These are phyloP conservation scores for Vanderwaltozyma polyspora DNA, from an alignment of 805 yeast genomes.

Conservation along the genomic window DNA sequence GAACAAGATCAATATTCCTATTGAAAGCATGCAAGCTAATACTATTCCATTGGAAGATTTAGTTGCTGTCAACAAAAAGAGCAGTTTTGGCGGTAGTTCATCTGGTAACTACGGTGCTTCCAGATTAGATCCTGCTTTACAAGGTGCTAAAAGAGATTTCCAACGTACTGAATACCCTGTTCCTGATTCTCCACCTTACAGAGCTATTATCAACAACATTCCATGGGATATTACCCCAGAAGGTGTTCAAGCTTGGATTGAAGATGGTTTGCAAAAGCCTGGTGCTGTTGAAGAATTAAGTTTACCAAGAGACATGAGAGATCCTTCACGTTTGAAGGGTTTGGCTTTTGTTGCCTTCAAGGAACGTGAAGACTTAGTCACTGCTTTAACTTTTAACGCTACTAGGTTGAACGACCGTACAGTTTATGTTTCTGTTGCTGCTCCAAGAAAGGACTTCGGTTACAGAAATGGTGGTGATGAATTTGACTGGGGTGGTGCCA, in stretches of 20 bases:
- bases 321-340: constrained; percentile 65
- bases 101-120: constrained; percentile 24
- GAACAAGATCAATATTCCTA: constrained; percentile 47
- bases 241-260: constrained; percentile 49
- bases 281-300: constrained; percentile 53
- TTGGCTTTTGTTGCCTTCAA: constrained; percentile 80
- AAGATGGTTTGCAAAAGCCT: constrained; percentile 38
- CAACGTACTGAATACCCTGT: constrained; percentile 67
- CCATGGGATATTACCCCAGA: constrained; percentile 73
- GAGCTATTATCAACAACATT: constrained; percentile 79
- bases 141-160: constrained; percentile 19
- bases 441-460: constrained; percentile 37
- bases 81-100: constrained; percentile 10
- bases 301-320: constrained; percentile 56
- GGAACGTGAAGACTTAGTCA: constrained; percentile 63
- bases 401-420: constrained; percentile 61
- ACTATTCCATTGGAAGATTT: constrained; percentile 23
- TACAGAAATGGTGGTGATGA: constrained; percentile 35
- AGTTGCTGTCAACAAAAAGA: constrained; percentile 13
- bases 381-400: constrained; percentile 61
- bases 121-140: constrained; percentile 30
- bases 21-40: constrained; percentile 21
- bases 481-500: constrained; percentile 37
- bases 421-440: constrained; percentile 71
- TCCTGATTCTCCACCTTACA: constrained; percentile 86